Evolutionary conservation across 306 rosid genomes (phyloP), one percentile per base, ranked within the genome.

Genomic region (Coriaria nepalensis): DNA sequence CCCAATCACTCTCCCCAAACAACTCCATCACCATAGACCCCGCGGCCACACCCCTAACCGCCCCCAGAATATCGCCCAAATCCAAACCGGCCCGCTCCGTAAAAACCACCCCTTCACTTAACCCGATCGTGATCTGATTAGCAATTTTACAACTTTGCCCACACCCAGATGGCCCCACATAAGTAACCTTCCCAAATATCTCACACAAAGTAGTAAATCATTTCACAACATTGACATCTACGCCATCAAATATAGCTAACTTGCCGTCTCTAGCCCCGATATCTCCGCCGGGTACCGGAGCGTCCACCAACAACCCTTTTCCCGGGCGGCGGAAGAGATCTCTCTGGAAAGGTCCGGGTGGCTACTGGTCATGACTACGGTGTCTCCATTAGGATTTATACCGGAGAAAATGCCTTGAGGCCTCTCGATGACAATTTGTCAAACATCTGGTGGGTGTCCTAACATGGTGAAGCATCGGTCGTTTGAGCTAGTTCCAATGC

Each of bases 111-210:
- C 84, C 82, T 64, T 87, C 96, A 15, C 96, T 82, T 59, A 74
- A 40, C 6, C 80, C 92, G n/a, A 77, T 13, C 78, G 56, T 43
- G 3, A 87, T 75, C 77, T 87, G 93, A 48, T 87, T 82, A 2
- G 73, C 94, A 35, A 87, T 87, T 63, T 87, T 87, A 59, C 92
- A 77, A 38, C 82, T 82, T 64, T 87, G 96, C 5, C 94, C 94
- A 6, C 60, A 68, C 2, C 96, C 94, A 0, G 82, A 69, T 9
- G 58, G 54, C 6, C 96, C 94, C 73, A 82, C 6, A 40, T 75
- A 66, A 0, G 79, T 83, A 0, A 46, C 73, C 53, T 45, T 80
- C 13, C 94, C 96, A 46, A 86, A 11, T 0, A 68, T 41, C 5
- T 58, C 43, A 37, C 75, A 82, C 35, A 82, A 10, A 2, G 94